Evolutionary conservation across 257 asterid genomes (phyloP).

Genomic region (Solanum ahanhuiri): DNA sequence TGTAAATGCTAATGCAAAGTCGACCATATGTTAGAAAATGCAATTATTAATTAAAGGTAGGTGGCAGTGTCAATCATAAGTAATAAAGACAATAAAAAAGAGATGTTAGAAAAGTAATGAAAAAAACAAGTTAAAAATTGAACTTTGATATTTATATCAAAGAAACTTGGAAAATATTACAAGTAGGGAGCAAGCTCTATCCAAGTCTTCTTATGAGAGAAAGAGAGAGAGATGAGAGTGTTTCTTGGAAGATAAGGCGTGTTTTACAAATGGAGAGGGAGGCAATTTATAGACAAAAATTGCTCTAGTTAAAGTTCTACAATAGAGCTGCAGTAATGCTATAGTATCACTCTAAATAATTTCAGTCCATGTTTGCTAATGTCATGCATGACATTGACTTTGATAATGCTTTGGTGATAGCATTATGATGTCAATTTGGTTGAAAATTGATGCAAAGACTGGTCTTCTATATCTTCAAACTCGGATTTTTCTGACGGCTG

Average conservation of each 20-base stretch:
- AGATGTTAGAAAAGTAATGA: background rate
- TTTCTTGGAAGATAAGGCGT: background rate
- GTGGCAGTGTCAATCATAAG: background rate
- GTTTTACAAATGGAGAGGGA: background rate
- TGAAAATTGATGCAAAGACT: background rate
- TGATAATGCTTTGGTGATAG: background rate
- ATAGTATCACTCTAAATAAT: background rate
- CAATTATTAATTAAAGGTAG: background rate
- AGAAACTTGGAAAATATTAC: background rate
- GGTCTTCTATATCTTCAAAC: background rate
- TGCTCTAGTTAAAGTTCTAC: background rate
- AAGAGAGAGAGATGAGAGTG: background rate
- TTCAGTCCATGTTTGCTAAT: background rate
- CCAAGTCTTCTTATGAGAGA: background rate
- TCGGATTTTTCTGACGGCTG: background rate
- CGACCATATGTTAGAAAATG: background rate
- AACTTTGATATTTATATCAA: background rate
- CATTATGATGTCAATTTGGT: background rate
- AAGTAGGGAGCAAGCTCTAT: background rate
- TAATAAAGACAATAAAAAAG: background rate
- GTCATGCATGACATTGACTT: background rate
- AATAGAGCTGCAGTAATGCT: background rate
- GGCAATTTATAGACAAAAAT: background rate
- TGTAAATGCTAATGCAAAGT: background rate
- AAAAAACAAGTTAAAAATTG: background rate